Evolutionary conservation across 805 yeast species (phyloP).

Genomic region (Brettanomyces bruxellensis): DNA sequence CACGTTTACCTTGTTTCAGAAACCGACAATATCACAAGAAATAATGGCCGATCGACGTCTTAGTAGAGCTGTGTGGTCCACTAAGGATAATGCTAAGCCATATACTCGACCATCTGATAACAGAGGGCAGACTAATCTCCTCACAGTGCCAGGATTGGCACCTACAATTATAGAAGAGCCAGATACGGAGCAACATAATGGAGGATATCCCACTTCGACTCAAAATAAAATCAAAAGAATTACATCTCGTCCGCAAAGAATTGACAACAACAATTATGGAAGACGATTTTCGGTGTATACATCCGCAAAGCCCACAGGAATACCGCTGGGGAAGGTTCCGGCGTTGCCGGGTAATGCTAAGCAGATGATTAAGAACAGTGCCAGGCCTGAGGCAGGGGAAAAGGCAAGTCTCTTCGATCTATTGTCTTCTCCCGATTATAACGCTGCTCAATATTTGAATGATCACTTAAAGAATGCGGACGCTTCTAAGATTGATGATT

Average conservation of each 20-base stretch:
- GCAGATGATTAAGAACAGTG: neutral
- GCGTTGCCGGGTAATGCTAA: neutral
- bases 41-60: conserved; percentile 10
- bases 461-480: conserved; percentile 52
- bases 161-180: neutral
- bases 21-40: neutral
- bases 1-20: too few relatives aligned
- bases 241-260: conserved; percentile 9
- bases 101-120: conserved; percentile 4
- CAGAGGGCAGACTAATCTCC: neutral
- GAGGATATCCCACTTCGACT: neutral
- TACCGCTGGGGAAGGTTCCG: neutral
- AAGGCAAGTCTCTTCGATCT: conserved; percentile 4
- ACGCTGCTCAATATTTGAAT: conserved; percentile 40
- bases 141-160: neutral
- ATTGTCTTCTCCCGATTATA: conserved; percentile 32
- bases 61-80: conserved; percentile 22
- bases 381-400: neutral
- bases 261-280: conserved; percentile 12
- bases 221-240: neutral
- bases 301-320: conserved; percentile 4
- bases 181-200: neutral
- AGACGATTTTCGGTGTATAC: conserved; percentile 15
- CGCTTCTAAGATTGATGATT: conserved; percentile 64
- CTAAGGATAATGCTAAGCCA: conserved; percentile 5